Evolutionary conservation across 495 filamentous ascomycete genomes (phyloP), one percentile per base, ranked within the genome.

Genomic region (Parmelia sp.): DNA sequence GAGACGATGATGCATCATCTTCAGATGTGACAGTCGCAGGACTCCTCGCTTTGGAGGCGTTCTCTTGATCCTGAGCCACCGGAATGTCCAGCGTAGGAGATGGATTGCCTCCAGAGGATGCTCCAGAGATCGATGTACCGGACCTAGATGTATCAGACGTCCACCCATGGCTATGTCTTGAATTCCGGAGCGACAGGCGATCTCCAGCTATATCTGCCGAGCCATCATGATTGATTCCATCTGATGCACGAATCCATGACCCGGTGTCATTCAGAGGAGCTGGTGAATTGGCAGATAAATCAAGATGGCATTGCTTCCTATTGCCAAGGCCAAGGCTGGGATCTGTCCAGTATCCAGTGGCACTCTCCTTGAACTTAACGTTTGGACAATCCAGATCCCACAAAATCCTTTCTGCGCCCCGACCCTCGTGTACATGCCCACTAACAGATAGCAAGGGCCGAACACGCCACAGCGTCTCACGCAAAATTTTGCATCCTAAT

Each of bases 291-390:
- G 75, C 72, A 55, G 80, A 84, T 64, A 86, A 69, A 73, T 88
- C 81, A 14, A 88, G 72, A 11, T 85, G 70, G 64, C 76, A 82
- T 65, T 84, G 78, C 69, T 85, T 87, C 64, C 83, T 86, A 68
- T 78, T 86, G 36, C 74, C 77, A 11, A 45, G 27, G 33, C 74
- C 77, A 10, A 45, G 31, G 1, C 79, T 74, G 29, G 77, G 74
- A 65, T 83, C 81, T 35, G 68, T 70, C 81, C 81, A 83, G 39
- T 59, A 62, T 23, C 70, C 69, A 14, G 63, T 66, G 29, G 63
- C 66, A 49, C 69, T 74, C 44, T 77, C 74, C 45, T 75, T 74
- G 58, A 67, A 69, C 65, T 68, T 49, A 21, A 72, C 49, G 33
- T 68, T 64, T 35, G 62, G 63, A 33, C 51, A 51, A 29, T 60